A percentile compares a stretch with the other conserved stretches of the same genome.
Evolutionary conservation across 257 asterid species (phyloP).

Genomic region (Solanum bulbocastanum): DNA sequence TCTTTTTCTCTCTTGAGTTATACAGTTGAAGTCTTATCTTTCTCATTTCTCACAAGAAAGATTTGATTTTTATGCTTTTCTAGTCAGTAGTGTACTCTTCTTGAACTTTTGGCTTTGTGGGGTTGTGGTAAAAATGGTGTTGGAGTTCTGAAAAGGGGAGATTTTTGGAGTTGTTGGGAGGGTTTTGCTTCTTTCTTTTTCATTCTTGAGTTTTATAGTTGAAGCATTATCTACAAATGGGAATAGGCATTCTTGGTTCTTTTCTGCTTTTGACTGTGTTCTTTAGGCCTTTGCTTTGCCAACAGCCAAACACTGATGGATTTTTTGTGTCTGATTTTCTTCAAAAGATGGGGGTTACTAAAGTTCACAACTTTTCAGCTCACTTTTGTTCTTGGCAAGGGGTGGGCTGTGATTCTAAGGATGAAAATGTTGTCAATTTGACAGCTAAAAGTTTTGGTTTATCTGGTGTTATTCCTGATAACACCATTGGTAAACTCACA

Average conservation of each 20-base stretch:
- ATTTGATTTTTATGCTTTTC: not conserved
- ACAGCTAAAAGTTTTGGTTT: constrained; percentile 52
- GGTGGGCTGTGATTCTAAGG: constrained; percentile 53
- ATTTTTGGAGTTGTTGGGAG: not conserved
- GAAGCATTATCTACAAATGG: constrained; percentile 28
- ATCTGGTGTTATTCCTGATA: constrained; percentile 74
- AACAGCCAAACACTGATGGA: constrained; percentile 58
- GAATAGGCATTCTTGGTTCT: constrained; percentile 29
- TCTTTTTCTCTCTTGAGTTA: not conserved
- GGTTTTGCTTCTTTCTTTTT: not conserved
- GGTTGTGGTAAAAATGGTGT: constrained; percentile 6
- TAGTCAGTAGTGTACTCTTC: not conserved
- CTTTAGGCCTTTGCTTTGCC: constrained; percentile 32
- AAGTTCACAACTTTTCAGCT: constrained; percentile 35
- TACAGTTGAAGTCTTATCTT: constrained; percentile 6
- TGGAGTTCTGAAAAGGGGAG: constrained; percentile 3
- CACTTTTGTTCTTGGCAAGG: constrained; percentile 71
- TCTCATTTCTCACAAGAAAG: not conserved
- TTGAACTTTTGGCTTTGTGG: not conserved
- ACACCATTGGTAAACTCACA: constrained; percentile 68
- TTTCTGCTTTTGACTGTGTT: constrained; percentile 32
- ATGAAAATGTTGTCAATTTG: constrained; percentile 40
- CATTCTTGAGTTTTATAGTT: not conserved
- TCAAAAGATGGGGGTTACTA: constrained; percentile 35
- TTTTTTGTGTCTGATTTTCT: constrained; percentile 47